A percentile compares a stretch with the other conserved stretches of the same genome.
phyloP scores from a whole-genome alignment of 345 rosid species.

The Conringia planisiliqua region DNA sequence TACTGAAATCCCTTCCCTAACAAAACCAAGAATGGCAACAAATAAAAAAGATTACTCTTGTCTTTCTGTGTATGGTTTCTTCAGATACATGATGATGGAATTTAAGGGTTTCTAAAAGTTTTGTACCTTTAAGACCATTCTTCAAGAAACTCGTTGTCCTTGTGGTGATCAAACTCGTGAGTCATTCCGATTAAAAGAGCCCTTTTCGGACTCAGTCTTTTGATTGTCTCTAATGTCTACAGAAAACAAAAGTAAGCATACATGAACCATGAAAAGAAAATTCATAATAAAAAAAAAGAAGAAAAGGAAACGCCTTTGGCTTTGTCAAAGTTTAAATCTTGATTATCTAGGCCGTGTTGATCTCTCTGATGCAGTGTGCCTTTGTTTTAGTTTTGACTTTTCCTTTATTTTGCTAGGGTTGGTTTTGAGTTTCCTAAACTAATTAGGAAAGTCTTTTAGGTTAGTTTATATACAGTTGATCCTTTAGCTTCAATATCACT shows the following conservation, averaged over 20 bases:
- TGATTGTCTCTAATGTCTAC: constrained; percentile 82
- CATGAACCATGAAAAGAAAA: background rate
- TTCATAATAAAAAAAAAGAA: no score
- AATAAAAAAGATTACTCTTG: background rate
- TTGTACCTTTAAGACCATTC: constrained; percentile 86
- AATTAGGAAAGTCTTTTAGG: no score
- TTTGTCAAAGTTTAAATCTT: no score
- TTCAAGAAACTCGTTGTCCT: constrained; percentile 68
- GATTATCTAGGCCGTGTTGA: no score
- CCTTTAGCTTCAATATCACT: no score
- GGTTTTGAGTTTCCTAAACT: no score
- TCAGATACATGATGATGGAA: background rate
- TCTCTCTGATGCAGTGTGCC: no score
- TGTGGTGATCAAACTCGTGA: constrained; percentile 85
- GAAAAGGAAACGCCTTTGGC: no score
- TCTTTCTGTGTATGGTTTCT: constrained; percentile 1
- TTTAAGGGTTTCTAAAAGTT: background rate
- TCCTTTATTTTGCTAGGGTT: no score
- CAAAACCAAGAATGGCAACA: constrained; percentile 17
- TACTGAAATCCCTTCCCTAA: constrained; percentile 89
- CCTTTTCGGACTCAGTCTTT: constrained; percentile 70
- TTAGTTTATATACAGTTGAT: no score
- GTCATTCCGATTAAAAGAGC: constrained; percentile 94
- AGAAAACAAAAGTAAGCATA: background rate
- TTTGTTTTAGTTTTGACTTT: no score